Base-by-base conservation (phyloP, 345 rosid species). In the Clausena lansium region DNA sequence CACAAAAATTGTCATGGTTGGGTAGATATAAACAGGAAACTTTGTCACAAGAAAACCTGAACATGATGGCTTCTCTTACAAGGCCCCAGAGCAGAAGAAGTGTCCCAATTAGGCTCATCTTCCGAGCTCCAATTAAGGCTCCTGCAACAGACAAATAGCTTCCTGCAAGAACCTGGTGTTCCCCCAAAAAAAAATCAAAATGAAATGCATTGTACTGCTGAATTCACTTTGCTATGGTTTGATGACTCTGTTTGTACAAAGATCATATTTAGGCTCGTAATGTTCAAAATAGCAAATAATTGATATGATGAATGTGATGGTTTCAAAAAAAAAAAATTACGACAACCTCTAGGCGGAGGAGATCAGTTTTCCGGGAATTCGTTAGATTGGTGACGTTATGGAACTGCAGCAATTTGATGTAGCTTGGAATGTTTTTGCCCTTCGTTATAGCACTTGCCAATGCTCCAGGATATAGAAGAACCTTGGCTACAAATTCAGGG, bases 111-210 rank as follows among this genome's bases (percentile, higher is more conserved):
- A 92, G 87, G 85, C 92, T 89, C 73, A 92, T 77, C 66, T 94
- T 87, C 3, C 84, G 90, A 10, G 82, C 85, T 67, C 83, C 87
- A 67, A 87, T 2, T 13, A 88, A 55, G 63, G 98, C 92, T 82
- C 97, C 99, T 13, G 85, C 89, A 22, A 95, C 89, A 75, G 85
- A 82, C 66, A 95, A 79, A 82, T 88, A 91, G 83, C 96, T 82
- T 32, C 99, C 98, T 27, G 92, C 94, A 67, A 93, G 84, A 79
- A 93, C 86, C 98, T 95, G n/a, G n/a, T n/a, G n/a, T n/a, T n/a
- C n/a, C n/a, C n/a, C n/a, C n/a, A n/a, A n/a, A n/a, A n/a, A n/a
- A n/a, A n/a, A n/a, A n/a, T n/a, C n/a, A n/a, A n/a, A n/a, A n/a
- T n/a, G 80, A 14, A 30, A 30, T 30, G 32, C 2, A 30, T 1